Conservation (phyloP, 225 moss, liverwort and hornwort species). For the Pleurozium schreberi region DNA sequence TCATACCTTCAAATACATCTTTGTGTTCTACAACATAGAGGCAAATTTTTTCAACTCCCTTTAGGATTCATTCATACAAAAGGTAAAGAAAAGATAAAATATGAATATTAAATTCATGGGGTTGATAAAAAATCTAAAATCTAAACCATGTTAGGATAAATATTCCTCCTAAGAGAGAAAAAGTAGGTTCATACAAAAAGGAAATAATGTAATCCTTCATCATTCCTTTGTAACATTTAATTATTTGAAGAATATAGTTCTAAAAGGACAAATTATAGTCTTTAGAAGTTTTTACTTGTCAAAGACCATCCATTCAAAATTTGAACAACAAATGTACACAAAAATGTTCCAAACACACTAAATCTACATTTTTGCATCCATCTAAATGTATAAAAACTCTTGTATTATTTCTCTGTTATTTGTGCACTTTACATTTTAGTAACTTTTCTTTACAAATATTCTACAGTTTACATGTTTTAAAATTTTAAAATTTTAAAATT, state of each 20-base stretch:
- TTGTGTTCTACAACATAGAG: not conserved
- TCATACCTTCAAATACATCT: not conserved
- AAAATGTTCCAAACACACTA: not conserved
- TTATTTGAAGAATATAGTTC: not conserved
- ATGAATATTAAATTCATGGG: not conserved
- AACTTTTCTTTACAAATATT: too few species aligned
- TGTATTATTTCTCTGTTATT: too few species aligned
- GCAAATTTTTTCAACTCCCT: not conserved
- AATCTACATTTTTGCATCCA: too few species aligned
- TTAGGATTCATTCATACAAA: not conserved
- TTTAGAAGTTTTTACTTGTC: not conserved
- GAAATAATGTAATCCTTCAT: not conserved
- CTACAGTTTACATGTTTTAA: too few species aligned
- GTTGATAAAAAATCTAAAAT: not conserved
- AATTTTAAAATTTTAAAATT: too few species aligned
- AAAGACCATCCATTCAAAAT: not conserved
- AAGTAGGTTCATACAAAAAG: accelerated
- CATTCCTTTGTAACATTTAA: not conserved
- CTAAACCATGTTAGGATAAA: not conserved
- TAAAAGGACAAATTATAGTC: not conserved
- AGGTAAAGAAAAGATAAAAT: not conserved
- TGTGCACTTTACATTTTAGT: too few species aligned
- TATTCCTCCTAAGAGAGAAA: not conserved
- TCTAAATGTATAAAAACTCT: too few species aligned
- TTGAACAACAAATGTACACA: not conserved